Percentiles rank a stretch among this genome's conserved stretches.
These are phyloP conservation scores for Basidioascus undulatus DNA, from an alignment of 768 basidiomycete genomes.

Conservation along the genomic window DNA sequence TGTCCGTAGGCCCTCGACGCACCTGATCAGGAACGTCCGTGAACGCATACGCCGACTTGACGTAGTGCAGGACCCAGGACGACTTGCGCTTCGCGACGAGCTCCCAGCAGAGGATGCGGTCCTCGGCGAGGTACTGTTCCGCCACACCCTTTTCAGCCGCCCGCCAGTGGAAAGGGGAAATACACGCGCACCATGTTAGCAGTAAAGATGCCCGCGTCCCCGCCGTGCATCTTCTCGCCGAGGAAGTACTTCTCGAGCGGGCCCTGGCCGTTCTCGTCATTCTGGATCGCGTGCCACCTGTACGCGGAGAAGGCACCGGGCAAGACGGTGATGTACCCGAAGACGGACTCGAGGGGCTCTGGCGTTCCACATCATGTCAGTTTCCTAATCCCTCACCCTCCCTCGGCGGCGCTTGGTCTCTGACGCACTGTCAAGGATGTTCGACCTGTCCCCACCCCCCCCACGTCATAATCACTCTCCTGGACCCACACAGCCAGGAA, in stretches of 20 bases:
- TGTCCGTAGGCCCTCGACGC: slow-evolving; percentile 11
- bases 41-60: slow-evolving; percentile 72
- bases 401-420: too few relatives aligned
- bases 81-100: slow-evolving; percentile 80
- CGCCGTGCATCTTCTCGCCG: slow-evolving; percentile 59
- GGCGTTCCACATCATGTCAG: slow-evolving; percentile 18
- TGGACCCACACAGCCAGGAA: slow-evolving; percentile 84
- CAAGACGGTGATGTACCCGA: slow-evolving; percentile 84
- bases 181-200: too few relatives aligned
- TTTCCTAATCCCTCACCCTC: too few relatives aligned
- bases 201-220: slow-evolving; percentile 52
- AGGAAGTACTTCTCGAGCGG: slow-evolving; percentile 90
- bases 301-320: slow-evolving; percentile 65
- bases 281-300: slow-evolving; percentile 64
- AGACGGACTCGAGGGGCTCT: slow-evolving; percentile 38
- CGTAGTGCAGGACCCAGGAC: slow-evolving; percentile 83
- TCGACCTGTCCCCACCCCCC: too few relatives aligned
- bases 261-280: slow-evolving; percentile 57
- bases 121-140: slow-evolving; percentile 86
- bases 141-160: too few relatives aligned
- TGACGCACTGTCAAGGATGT: too few relatives aligned
- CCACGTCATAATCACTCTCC: too few relatives aligned
- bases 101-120: slow-evolving; percentile 77
- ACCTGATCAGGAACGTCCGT: slow-evolving; percentile 86
- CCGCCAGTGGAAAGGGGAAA: too few relatives aligned